Conservation (phyloP, 495 filamentous ascomycete species). For the Ramalina intermedia region DNA sequence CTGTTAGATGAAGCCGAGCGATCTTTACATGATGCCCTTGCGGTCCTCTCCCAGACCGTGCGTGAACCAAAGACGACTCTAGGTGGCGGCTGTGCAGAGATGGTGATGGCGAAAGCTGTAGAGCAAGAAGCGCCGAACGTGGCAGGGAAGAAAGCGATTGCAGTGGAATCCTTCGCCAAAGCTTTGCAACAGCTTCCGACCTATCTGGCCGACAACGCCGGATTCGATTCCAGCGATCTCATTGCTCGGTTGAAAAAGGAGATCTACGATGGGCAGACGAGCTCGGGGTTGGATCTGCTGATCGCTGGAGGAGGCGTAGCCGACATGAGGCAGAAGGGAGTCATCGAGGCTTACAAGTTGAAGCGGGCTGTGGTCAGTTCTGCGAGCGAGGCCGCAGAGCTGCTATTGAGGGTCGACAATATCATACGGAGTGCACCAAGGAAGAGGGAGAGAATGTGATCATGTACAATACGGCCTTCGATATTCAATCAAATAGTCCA, state of each 20-base stretch:
- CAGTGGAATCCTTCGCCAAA: conserved; percentile 76
- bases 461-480: neutral
- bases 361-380: conserved; percentile 93
- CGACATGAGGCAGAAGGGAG: conserved; percentile 90
- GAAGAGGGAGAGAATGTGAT: conserved; percentile 57
- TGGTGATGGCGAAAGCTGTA: conserved; percentile 97
- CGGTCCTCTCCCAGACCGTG: conserved; percentile 93
- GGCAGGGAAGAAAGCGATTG: conserved; percentile 89
- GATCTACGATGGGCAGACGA: conserved; percentile 86
- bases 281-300: conserved; percentile 76
- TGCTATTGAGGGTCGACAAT: conserved; percentile 73
- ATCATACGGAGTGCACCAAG: conserved; percentile 71
- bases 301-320: conserved; percentile 85
- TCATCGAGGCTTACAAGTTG: conserved; percentile 98
- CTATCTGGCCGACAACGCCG: conserved; percentile 93
- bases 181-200: conserved; percentile 89
- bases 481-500: neutral
- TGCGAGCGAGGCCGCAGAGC: conserved; percentile 87
- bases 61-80: conserved; percentile 88
- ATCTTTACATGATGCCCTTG: conserved; percentile 88
- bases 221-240: conserved; percentile 85
- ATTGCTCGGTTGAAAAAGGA: conserved; percentile 83
- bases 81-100: conserved; percentile 92
- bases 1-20: conserved; percentile 93
- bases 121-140: conserved; percentile 88